Conservation (phyloP, 176 grass and related monocot species). For the Alloteropsis semialata region DNA sequence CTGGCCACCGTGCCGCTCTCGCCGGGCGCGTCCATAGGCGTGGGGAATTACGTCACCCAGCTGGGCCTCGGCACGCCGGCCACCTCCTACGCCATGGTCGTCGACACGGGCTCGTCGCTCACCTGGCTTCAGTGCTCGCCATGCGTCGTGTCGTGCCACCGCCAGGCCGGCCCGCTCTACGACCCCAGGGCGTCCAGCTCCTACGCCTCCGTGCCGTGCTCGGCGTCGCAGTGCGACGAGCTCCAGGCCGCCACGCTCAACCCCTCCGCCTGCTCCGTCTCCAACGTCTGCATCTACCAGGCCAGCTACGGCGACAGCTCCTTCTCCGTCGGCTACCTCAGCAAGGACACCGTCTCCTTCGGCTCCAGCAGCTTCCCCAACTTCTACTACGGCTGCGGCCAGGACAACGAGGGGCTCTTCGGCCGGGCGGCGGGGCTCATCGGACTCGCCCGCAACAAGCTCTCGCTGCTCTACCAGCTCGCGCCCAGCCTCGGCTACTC, state of each 20-base stretch:
- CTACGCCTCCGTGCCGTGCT: conserved; percentile 57
- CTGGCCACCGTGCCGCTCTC: conserved; percentile 43
- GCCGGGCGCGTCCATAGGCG: conserved; percentile 59
- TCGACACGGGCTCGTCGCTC: conserved; percentile 85
- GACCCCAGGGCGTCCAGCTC: conserved; percentile 48
- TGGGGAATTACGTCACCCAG: conserved; percentile 81
- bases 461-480: conserved; percentile 65
- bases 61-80: conserved; percentile 66
- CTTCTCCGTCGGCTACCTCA: conserved; percentile 76
- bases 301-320: conserved; percentile 75
- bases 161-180: conserved; percentile 52
- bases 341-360: conserved; percentile 62
- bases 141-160: conserved; percentile 74
- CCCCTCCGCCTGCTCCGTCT: conserved; percentile 51
- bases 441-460: conserved; percentile 57
- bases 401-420: conserved; percentile 72
- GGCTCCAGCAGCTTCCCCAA: conserved; percentile 30
- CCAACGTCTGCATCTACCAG: conserved; percentile 75
- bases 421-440: conserved; percentile 58
- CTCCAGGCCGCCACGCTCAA: conserved; percentile 61
- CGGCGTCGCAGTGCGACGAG: conserved; percentile 42
- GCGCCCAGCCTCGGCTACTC: conserved; percentile 46
- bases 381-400: conserved; percentile 76
- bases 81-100: conserved; percentile 68
- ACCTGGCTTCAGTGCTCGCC: conserved; percentile 88